A percentile compares a stretch with the other conserved stretches of the same genome.
Evolutionary conservation across 306 rosid species (phyloP).

Genomic region (Fagus sylvatica): DNA sequence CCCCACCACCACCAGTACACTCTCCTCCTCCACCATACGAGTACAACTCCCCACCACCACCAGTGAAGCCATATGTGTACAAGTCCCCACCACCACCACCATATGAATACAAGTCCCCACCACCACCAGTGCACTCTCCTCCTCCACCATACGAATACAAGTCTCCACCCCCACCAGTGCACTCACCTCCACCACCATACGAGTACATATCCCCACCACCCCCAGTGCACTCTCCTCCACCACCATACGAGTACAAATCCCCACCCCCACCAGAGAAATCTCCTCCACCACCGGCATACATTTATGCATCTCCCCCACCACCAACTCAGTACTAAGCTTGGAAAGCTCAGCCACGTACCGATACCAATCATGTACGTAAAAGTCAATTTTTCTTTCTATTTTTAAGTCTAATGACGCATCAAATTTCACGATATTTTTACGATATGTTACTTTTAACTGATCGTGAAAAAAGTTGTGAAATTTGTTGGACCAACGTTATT

Average conservation of each 20-base stretch:
- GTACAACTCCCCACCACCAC: too few species aligned
- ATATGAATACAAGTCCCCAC: constrained; percentile 37
- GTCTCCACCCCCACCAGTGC: constrained; percentile 50
- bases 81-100: constrained; percentile 30
- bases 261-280: constrained; percentile 52
- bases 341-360: neutral
- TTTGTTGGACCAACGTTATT: too few species aligned
- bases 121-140: constrained; percentile 8
- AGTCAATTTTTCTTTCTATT: neutral
- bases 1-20: too few species aligned
- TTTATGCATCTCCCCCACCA: constrained; percentile 67
- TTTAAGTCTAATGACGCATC: too few species aligned
- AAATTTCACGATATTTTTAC: too few species aligned
- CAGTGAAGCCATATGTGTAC: too few species aligned
- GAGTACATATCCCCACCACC: too few species aligned
- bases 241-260: constrained; percentile 43
- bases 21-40: too few species aligned
- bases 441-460: too few species aligned
- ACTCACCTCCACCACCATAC: constrained; percentile 23
- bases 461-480: too few species aligned
- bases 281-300: constrained; percentile 53
- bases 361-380: constrained; percentile 61
- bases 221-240: constrained; percentile 42
- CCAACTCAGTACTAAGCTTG: constrained; percentile 47
- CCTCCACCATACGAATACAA: constrained; percentile 33